These are phyloP conservation scores for Russula earlei DNA, from an alignment of 768 basidiomycete species.

Conservation along the genomic window DNA sequence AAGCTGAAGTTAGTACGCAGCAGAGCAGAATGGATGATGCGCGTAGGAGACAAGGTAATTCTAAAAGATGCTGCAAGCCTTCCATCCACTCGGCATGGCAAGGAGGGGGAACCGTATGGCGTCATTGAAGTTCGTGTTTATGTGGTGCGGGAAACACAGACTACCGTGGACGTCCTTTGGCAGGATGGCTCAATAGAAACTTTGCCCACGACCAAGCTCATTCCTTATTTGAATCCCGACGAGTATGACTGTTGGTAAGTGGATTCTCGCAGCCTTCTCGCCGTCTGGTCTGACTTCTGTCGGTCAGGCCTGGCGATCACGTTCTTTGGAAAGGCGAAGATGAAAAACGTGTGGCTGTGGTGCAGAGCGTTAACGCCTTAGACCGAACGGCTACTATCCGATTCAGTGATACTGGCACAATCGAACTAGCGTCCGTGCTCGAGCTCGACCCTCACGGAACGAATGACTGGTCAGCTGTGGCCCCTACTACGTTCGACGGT, in stretches of 20 bases:
- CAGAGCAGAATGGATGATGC: slow-evolving; percentile 52
- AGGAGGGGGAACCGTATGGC: slow-evolving; percentile 36
- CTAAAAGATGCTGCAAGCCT: slow-evolving; percentile 42
- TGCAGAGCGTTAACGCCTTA: slow-evolving; percentile 65
- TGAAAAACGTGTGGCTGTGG: slow-evolving; percentile 53
- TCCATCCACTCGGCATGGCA: slow-evolving; percentile 54
- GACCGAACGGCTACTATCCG: slow-evolving; percentile 64
- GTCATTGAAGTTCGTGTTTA: slow-evolving; percentile 46
- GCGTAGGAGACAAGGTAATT: slow-evolving; percentile 62
- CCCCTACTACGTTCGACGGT: slow-evolving; percentile 40
- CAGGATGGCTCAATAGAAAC: slow-evolving; percentile 71
- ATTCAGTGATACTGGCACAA: slow-evolving; percentile 41
- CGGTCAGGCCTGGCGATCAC: slow-evolving; percentile 82
- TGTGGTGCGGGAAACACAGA: slow-evolving; percentile 60
- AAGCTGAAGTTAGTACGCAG: slow-evolving; percentile 56
- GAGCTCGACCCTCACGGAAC: slow-evolving; percentile 84
- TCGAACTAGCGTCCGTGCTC: slow-evolving; percentile 68
- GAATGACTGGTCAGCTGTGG: slow-evolving; percentile 38
- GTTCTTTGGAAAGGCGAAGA: slow-evolving; percentile 78
- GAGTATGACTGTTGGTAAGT: slow-evolving; percentile 86
- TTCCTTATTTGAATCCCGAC: slow-evolving; percentile 81
- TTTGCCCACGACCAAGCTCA: slow-evolving; percentile 50
- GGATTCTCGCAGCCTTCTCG: not conserved
- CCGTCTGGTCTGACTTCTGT: not conserved
- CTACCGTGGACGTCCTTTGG: slow-evolving; percentile 72